Percentiles rank a stretch among this genome's conserved stretches.
phyloP scores from a whole-genome alignment of 352 stramenopile species.

The Globisporangium abappressorium region DNA sequence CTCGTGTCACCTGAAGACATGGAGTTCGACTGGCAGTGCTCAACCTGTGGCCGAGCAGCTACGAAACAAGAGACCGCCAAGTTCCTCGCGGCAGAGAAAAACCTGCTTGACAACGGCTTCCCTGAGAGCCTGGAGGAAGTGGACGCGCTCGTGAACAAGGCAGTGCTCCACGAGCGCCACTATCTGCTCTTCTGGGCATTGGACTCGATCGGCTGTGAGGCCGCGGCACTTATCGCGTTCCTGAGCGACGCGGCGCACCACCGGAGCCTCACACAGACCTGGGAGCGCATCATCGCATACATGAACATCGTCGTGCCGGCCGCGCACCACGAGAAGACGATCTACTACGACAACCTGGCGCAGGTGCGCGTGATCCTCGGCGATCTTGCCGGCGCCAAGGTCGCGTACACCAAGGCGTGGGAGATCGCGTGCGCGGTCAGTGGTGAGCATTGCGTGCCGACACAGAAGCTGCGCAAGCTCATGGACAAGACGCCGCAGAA shows the following conservation, averaged over 20 bases:
- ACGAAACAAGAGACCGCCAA: slow-evolving; percentile 26
- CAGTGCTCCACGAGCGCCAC: slow-evolving; percentile 60
- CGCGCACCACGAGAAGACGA: slow-evolving; percentile 76
- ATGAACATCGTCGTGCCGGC: slow-evolving; percentile 73
- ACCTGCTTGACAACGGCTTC: slow-evolving; percentile 58
- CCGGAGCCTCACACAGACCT: slow-evolving; percentile 45
- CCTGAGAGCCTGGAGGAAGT: slow-evolving; percentile 59
- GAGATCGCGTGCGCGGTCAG: slow-evolving; percentile 63
- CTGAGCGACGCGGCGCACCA: slow-evolving; percentile 34
- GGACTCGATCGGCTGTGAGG: slow-evolving; percentile 66
- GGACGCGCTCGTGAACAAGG: slow-evolving; percentile 38
- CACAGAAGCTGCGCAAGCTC: slow-evolving; percentile 54
- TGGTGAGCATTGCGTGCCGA: slow-evolving; percentile 54
- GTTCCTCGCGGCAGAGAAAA: slow-evolving; percentile 46
- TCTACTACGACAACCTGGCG: slow-evolving; percentile 84
- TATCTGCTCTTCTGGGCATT: slow-evolving; percentile 80
- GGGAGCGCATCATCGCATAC: slow-evolving; percentile 58
- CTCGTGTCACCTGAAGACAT: slow-evolving; percentile 36
- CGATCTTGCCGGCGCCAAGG: slow-evolving; percentile 41
- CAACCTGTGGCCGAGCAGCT: slow-evolving; percentile 35
- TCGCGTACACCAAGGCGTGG: slow-evolving; percentile 54
- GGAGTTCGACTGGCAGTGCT: slow-evolving; percentile 58
- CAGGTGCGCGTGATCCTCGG: slow-evolving; percentile 68
- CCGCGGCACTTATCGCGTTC: slow-evolving; percentile 31
- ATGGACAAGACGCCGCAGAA: slow-evolving; percentile 63